Evolutionary conservation across 2,329 filamentous ascomycete species (phyloP).

Genomic region (Talaromyces sp.): DNA sequence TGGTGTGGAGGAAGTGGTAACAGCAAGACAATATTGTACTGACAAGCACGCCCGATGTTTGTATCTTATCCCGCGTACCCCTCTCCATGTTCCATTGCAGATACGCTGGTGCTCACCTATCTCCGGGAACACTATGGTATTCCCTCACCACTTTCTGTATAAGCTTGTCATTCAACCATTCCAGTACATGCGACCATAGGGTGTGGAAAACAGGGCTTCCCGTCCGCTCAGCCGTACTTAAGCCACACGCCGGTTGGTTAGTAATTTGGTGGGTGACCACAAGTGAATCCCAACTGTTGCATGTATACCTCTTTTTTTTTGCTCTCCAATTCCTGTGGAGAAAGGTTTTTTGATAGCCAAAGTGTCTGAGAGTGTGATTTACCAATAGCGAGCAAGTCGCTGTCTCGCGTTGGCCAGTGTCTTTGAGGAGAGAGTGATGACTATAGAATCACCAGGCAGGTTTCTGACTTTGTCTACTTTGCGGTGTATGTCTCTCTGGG

Average conservation of each 20-base stretch:
- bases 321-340: no score
- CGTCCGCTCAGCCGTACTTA: constrained; percentile 50
- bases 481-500: no score
- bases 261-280: constrained; percentile 49
- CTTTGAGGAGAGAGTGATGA: no score
- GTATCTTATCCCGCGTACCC: not conserved
- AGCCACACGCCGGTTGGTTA: constrained; percentile 47
- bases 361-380: no score
- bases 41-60: not conserved
- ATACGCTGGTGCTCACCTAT: not conserved
- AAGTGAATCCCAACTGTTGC: constrained; percentile 47
- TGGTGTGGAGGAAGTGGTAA: no score
- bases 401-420: no score
- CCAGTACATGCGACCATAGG: constrained; percentile 44
- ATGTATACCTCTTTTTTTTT: constrained; percentile 25
- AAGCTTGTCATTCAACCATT: not conserved
- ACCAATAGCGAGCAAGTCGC: no score
- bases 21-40: not conserved
- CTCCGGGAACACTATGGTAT: not conserved
- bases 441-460: no score
- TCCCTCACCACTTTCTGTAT: not conserved
- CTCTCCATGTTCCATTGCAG: not conserved
- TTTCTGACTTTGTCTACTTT: no score
- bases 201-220: constrained; percentile 49
- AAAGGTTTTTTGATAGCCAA: no score